Percentiles rank a stretch among this genome's conserved stretches.
These are phyloP conservation scores for Phyllostachys edulis DNA, from an alignment of 176 grass and related monocot genomes.

Conservation along the genomic window DNA sequence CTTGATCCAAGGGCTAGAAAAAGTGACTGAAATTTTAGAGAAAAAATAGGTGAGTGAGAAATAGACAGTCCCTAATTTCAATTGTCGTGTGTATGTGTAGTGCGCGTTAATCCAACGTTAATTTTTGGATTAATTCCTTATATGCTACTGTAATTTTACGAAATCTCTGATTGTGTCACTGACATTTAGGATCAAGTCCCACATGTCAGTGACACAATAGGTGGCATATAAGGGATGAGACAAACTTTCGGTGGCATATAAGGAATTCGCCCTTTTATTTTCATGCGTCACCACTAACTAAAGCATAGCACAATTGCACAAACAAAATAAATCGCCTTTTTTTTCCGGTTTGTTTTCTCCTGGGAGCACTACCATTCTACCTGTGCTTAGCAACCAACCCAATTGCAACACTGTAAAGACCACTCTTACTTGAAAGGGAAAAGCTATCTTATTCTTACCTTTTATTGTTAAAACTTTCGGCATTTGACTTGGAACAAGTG, in stretches of 20 bases:
- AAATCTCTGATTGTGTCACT: no score
- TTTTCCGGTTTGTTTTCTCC: background rate
- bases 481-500: slow-evolving; percentile 39
- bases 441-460: background rate
- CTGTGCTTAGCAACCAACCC: background rate
- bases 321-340: background rate
- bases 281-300: background rate
- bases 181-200: no score
- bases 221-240: no score
- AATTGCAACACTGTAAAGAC: background rate
- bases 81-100: background rate
- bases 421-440: background rate
- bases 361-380: background rate
- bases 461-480: slow-evolving; percentile 26
- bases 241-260: no score
- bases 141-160: no score
- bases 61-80: background rate
- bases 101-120: background rate
- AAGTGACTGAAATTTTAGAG: no score
- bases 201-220: no score
- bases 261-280: background rate
- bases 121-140: background rate
- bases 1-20: no score
- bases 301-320: background rate
- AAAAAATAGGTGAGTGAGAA: no score